Evolutionary conservation across 371 early-diverging fungal species (phyloP).

Genomic region (Massospora cicadina): DNA sequence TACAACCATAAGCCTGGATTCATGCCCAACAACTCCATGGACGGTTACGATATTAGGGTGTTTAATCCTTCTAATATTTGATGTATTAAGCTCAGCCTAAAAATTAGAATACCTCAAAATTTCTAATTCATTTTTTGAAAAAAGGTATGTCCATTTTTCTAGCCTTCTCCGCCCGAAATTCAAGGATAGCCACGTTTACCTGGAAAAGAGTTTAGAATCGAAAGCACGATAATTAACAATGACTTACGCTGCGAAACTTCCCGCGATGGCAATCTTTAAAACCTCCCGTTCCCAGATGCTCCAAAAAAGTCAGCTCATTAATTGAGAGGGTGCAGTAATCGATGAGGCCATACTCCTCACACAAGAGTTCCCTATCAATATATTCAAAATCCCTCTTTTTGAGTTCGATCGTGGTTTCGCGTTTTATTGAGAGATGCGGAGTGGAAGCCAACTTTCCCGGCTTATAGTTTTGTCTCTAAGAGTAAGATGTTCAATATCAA

Average conservation of each 20-base stretch:
- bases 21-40: constrained; percentile 4
- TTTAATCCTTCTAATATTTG: neutral
- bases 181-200: neutral
- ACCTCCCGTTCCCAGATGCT: neutral
- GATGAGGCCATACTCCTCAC: constrained; percentile 2
- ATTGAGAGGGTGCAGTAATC: neutral
- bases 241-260: neutral
- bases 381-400: neutral
- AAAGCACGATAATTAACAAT: neutral
- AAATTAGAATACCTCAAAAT: constrained; percentile 5
- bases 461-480: neutral
- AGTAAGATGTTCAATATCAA: too few species aligned
- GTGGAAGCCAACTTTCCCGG: neutral
- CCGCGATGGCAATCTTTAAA: neutral
- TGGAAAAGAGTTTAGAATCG: neutral
- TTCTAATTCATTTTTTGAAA: constrained; percentile 3
- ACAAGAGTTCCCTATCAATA: neutral
- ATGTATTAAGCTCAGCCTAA: neutral
- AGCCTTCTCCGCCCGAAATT: constrained; percentile 3
- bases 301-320: neutral
- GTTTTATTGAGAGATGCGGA: neutral
- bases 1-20: neutral
- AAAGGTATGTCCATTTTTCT: neutral
- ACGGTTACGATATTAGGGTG: constrained; percentile 1
- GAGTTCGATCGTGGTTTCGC: neutral